Percentiles rank a stretch among this genome's conserved stretches.
Evolutionary conservation across 805 yeast species (phyloP).

Genomic region (Priceomyces fermenticarens): DNA sequence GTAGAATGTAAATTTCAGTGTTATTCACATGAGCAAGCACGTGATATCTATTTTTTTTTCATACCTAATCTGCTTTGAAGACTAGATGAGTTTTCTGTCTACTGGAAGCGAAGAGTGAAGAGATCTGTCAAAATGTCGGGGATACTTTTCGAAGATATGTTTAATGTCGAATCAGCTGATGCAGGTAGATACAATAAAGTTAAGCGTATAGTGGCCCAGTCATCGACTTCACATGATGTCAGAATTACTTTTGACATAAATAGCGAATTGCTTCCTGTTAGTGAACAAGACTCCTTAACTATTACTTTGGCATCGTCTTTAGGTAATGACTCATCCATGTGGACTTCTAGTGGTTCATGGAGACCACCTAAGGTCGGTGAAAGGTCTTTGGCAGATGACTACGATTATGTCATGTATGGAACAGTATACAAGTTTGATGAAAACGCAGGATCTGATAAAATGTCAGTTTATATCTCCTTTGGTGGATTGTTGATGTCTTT

Average conservation of each 20-base stretch:
- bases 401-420: conserved; percentile 97
- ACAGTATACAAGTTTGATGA: conserved; percentile 97
- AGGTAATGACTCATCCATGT: conserved; percentile 44
- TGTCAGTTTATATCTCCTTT: conserved; percentile 89
- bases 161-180: conserved; percentile 80
- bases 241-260: conserved; percentile 86
- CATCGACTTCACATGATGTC: conserved; percentile 77
- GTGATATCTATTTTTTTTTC: no score
- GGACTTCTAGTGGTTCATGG: conserved; percentile 63
- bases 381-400: conserved; percentile 88
- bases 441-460: conserved; percentile 57
- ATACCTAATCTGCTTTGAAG: no score
- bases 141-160: conserved; percentile 90
- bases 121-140: conserved; percentile 34
- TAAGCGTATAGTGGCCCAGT: conserved; percentile 80
- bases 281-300: conserved; percentile 72
- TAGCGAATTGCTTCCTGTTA: conserved; percentile 86
- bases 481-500: conserved; percentile 93
- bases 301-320: conserved; percentile 81
- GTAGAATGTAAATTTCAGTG: no score
- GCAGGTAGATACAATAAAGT: conserved; percentile 90
- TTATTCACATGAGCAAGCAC: no score
- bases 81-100: no score
- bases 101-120: no score
- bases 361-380: conserved; percentile 83